A percentile compares a stretch with the other conserved stretches of the same genome.
These are phyloP conservation scores for Penicillium subrubescens DNA, from an alignment of 495 filamentous ascomycete species.

Conservation along the genomic window DNA sequence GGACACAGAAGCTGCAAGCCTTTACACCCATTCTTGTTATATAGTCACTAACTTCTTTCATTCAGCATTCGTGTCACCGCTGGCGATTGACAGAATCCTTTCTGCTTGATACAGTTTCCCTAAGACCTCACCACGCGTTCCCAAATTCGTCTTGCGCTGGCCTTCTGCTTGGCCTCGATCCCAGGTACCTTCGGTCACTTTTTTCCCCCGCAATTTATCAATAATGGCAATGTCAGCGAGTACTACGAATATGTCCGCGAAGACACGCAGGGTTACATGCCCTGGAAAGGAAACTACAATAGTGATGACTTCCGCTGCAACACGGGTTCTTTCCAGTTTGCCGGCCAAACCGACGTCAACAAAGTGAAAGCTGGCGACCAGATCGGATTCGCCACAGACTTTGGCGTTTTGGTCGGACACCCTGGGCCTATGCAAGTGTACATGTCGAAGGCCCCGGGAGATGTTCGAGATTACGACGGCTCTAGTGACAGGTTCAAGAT, in stretches of 20 bases:
- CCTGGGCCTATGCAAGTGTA: background rate
- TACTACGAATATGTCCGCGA: background rate
- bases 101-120: background rate
- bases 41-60: background rate
- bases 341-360: background rate
- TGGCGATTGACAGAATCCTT: background rate
- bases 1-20: background rate
- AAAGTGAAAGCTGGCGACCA: background rate
- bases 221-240: background rate
- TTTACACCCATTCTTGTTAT: background rate
- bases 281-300: background rate
- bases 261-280: background rate
- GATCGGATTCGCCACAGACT: background rate
- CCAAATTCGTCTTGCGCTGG: background rate
- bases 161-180: background rate
- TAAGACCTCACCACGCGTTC: background rate
- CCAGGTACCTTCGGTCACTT: background rate
- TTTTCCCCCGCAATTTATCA: background rate
- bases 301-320: background rate
- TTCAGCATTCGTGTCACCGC: background rate
- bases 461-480: background rate
- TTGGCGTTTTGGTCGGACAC: background rate
- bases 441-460: background rate
- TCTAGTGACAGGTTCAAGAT: background rate
- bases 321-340: background rate